Evolutionary conservation across 1,284 basidiomycete genomes (phyloP), one percentile per base, ranked within the genome.

Genomic region (Coriolopsis trogii): DNA sequence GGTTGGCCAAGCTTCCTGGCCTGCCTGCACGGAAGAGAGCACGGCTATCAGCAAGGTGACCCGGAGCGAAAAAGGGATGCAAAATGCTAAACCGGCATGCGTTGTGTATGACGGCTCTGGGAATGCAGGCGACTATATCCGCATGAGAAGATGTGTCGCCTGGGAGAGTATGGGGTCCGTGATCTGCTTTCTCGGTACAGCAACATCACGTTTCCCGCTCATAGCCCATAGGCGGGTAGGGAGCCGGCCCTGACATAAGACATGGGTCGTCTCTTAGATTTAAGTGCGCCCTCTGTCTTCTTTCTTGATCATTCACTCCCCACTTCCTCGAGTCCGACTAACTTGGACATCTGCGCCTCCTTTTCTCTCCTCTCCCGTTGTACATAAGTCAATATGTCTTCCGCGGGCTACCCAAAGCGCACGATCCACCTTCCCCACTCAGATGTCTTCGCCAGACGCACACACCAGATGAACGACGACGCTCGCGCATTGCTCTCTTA

Each of bases 401-500:
- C 59, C n/a, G 46, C 51, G 18, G 49, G 51, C 31, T 58, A 48
- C 33, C 56, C 59, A 3, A 41, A 54, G 15, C 56, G 56, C 20
- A 55, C 59, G 23, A 39, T 44, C 31, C 51, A 53, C 15, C 55
- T 61, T 7, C 44, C 47, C 18, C 53, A 58, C 28, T 52, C 56
- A 9, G 46, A 55, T 24, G 40, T 51, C 20, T 61, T 61, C 54
- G 36, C 36, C 21, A 49, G 42, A 4, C 41, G 51, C 10, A 40
- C 48, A 16, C 49, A 56, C 24, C 51, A 48, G 36, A 54, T 58
- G 51, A 50, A 58, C 46, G 41, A 52, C 28, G 44, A 55, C 28
- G 49, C 58, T 25, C 59, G 59, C 9, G 56, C 56, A 10, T 26
- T 46, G 13, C 53, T 63, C 29, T 58, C 65, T 4, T 63, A 65